These are phyloP conservation scores for Marasmius sp. DNA, from an alignment of 1,284 basidiomycete genomes.

Conservation along the genomic window DNA sequence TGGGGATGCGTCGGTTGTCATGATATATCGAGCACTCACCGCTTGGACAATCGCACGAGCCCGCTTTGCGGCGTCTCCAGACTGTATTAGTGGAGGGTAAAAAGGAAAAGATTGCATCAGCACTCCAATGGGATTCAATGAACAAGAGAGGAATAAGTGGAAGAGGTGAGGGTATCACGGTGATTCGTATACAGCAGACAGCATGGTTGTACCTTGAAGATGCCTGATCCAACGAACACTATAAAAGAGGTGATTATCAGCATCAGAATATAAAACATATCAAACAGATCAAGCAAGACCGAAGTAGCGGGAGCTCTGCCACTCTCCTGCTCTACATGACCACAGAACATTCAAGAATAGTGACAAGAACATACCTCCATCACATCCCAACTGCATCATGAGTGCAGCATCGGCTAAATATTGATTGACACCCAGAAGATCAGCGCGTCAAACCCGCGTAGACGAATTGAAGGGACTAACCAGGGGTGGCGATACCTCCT, in stretches of 20 bases:
- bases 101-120: conserved; percentile 1
- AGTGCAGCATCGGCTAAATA: conserved; percentile 87
- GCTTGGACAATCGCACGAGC: conserved; percentile 98
- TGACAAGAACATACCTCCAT: conserved; percentile 73
- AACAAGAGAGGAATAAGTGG: not conserved
- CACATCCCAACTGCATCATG: conserved; percentile 99
- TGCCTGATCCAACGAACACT: conserved; percentile 95
- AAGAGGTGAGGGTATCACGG: no score
- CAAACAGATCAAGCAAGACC: not conserved
- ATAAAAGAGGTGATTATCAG: conserved; percentile 7
- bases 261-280: conserved; percentile 15
- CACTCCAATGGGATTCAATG: not conserved
- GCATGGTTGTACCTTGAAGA: conserved; percentile 69
- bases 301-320: no score
- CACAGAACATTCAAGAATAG: conserved; percentile 10
- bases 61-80: conserved; percentile 91
- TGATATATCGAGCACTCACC: conserved; percentile 40
- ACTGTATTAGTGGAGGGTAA: conserved; percentile 43
- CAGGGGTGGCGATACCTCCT: conserved; percentile 95
- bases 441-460: not conserved
- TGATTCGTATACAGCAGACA: no score
- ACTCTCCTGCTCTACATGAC: no score
- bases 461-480: conserved; percentile 34
- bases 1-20: not conserved
- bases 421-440: conserved; percentile 2